Evolutionary conservation across 495 filamentous ascomycete species (phyloP).

Genomic region (Trichocladium antarcticum): DNA sequence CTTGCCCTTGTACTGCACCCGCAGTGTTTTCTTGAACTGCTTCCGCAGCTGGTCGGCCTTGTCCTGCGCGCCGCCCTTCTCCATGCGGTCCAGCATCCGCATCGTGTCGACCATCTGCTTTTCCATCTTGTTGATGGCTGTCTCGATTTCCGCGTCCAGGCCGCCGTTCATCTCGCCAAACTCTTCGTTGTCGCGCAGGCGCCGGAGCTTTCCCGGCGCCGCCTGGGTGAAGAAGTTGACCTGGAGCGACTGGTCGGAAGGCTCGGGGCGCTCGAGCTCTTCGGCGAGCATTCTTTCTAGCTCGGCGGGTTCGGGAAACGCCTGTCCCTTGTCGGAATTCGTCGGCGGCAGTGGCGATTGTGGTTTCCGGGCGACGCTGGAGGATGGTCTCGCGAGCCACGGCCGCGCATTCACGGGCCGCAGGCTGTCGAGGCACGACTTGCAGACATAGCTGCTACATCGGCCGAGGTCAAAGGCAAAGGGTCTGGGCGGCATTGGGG

Average conservation of each 20-base stretch:
- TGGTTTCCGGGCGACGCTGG: conserved; percentile 6
- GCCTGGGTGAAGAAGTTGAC: conserved; percentile 40
- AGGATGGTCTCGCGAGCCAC: conserved; percentile 16
- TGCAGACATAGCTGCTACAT: conserved; percentile 27
- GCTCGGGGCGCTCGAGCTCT: conserved; percentile 2
- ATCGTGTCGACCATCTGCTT: conserved; percentile 40
- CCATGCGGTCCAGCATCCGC: conserved; percentile 27
- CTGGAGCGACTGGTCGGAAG: conserved; percentile 6
- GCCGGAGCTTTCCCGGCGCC: conserved; percentile 25
- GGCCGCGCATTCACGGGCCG: conserved; percentile 12
- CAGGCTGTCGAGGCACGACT: conserved; percentile 23
- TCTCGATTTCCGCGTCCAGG: conserved; percentile 30
- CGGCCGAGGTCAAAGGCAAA: conserved; percentile 20
- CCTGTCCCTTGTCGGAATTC: not conserved
- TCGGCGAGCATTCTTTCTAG: conserved; percentile 7
- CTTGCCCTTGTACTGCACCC: conserved; percentile 27
- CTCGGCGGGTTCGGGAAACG: conserved; percentile 3
- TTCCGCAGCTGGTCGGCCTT: conserved; percentile 25
- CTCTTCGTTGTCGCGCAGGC: conserved; percentile 25
- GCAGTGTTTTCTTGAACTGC: conserved; percentile 29
- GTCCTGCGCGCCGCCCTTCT: conserved; percentile 27
- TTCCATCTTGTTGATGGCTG: conserved; percentile 41
- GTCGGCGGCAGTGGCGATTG: not conserved
- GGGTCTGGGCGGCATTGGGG: conserved; percentile 23
- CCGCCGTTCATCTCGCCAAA: conserved; percentile 36